These are phyloP conservation scores for Symbiotaphrina buchneri DNA, from an alignment of 495 filamentous ascomycete genomes.

Conservation along the genomic window DNA sequence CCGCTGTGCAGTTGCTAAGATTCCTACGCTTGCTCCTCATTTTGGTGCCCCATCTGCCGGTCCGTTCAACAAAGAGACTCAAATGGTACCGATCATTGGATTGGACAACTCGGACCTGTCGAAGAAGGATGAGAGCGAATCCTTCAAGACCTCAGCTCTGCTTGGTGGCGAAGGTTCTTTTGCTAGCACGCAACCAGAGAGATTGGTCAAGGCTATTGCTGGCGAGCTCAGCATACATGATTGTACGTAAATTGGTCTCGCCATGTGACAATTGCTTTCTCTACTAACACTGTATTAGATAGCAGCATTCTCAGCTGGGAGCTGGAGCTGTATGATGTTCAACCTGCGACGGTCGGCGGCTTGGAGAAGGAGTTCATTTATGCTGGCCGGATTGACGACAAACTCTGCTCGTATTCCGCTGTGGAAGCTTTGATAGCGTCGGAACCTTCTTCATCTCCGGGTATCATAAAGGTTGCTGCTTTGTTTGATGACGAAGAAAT, in stretches of 20 bases:
- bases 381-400: conserved; percentile 87
- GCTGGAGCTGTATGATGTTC: conserved; percentile 83
- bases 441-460: conserved; percentile 19
- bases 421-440: conserved; percentile 65
- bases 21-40: conserved; percentile 84
- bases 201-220: conserved; percentile 65
- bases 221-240: conserved; percentile 46
- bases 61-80: conserved; percentile 70
- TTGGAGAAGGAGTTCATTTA: conserved; percentile 89
- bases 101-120: conserved; percentile 48
- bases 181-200: conserved; percentile 54
- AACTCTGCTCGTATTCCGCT: conserved; percentile 84
- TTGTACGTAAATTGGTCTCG: conserved; percentile 16
- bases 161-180: conserved; percentile 34
- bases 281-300: conserved; percentile 8
- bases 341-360: conserved; percentile 67
- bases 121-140: conserved; percentile 7
- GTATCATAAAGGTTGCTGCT: conserved; percentile 61
- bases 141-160: conserved; percentile 9
- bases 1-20: conserved; percentile 39
- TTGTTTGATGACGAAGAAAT: conserved; percentile 97
- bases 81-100: conserved; percentile 86
- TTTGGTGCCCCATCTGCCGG: conserved; percentile 65
- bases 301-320: conserved; percentile 82
- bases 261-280: conserved; percentile 5